These are phyloP conservation scores for Russula emetica DNA, from an alignment of 768 basidiomycete genomes.

Conservation along the genomic window DNA sequence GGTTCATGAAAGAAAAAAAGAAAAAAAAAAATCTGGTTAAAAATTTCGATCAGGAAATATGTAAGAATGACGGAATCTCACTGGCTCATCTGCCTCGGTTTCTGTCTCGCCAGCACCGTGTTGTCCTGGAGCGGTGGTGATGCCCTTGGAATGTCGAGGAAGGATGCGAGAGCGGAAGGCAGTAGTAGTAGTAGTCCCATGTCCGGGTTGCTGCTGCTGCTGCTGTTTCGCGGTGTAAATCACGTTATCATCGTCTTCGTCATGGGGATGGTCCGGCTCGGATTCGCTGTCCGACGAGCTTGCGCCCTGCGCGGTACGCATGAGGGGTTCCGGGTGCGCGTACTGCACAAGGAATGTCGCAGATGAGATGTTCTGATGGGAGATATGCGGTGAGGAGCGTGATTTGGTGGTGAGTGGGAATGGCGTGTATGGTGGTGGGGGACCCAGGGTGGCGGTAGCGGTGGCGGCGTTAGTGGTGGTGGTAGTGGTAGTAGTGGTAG, in stretches of 20 bases:
- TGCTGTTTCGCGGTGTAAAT: conserved; percentile 21
- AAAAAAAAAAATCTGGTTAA: conserved; percentile 11
- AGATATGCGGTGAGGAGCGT: conserved; percentile 25
- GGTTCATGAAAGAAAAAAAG: too few species aligned
- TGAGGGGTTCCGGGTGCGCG: conserved; percentile 6
- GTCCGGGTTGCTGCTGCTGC: too few species aligned
- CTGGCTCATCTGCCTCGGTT: conserved; percentile 73
- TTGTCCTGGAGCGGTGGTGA: conserved; percentile 59
- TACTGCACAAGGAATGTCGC: conserved; percentile 23
- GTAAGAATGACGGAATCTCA: conserved; percentile 41
- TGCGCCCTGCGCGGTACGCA: conserved; percentile 14
- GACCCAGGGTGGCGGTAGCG: conserved; percentile 2
- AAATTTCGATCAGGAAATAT: conserved; percentile 9
- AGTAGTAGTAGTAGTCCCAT: too few species aligned
- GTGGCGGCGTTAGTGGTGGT: too few species aligned
- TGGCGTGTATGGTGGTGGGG: conserved; percentile 21
- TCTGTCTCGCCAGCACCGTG: conserved; percentile 72
- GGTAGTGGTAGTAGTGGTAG: not conserved
- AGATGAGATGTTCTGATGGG: conserved; percentile 12
- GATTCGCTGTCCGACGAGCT: conserved; percentile 22
- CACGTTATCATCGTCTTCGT: conserved; percentile 20
- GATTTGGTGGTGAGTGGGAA: conserved; percentile 20
- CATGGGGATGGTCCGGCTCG: conserved; percentile 10
- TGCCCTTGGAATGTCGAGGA: conserved; percentile 31
- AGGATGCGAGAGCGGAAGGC: conserved; percentile 26